Evolutionary conservation across 352 stramenopile species (phyloP), one percentile per base, ranked within the genome.

Genomic region (Pythium phragmitis): DNA sequence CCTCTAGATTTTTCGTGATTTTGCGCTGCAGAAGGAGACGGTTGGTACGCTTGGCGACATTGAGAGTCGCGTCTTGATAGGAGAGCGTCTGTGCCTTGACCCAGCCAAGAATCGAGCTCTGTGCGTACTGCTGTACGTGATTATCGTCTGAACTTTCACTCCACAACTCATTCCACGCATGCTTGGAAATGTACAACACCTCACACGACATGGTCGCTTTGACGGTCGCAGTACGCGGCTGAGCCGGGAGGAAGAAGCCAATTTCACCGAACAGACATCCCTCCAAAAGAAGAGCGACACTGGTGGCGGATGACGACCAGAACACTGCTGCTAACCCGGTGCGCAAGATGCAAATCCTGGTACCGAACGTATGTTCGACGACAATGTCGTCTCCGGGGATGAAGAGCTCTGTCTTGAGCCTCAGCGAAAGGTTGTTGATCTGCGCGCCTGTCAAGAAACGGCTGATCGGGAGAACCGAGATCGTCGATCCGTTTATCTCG

Each of bases 191-290:
- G 55, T 85, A 71, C 0, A 92, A 57, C 2, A 92, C 74, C 54
- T 90, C 83, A 39, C 82, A 92, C 0, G 79, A 78, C 4, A 75
- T 83, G 0, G 73, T 81, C 0, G 84, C 80, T 28, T 80, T 77
- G 9, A 92, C 82, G 0, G 73, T 88, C 17, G 82, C 84, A 23
- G 88, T 71, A 1, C 84, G 74, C n/a, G 70, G 76, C 28, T 92
- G 82, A 0, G 60, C 56, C 0, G 78, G 70, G 2, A 94, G 30
- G 51, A 92, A 91, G 61, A 92, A 89, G 2, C 73, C 78, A 14
- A 91, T 47, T 60, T 92, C 84, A 0, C 84, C 84, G 45, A 92
- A 92, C 14, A 91, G 39, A 13, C 77, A 82, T 4, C 79, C 77
- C 33, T 87, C 70, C 59, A 89, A 74, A 0, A 92, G 65, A 16